Evolutionary conservation across 306 rosid genomes (phyloP).

Genomic region (Quercus alba): DNA sequence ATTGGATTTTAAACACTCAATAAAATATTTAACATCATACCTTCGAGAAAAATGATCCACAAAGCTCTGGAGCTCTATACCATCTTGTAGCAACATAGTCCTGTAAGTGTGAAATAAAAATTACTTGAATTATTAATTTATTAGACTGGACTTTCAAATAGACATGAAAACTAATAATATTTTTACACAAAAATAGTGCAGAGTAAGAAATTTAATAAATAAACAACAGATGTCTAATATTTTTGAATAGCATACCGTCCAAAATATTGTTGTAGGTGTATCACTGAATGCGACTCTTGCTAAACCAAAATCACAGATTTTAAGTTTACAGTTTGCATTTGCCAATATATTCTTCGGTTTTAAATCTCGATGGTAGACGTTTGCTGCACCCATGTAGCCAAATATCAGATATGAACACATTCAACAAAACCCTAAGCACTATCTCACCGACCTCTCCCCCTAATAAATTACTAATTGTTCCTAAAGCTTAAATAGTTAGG

Average conservation of each 20-base stretch:
- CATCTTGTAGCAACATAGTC: constrained; percentile 99
- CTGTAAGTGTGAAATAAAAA: constrained; percentile 34
- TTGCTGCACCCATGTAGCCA: constrained; percentile 57
- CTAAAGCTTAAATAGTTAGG: too few species aligned
- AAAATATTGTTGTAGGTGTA: constrained; percentile 83
- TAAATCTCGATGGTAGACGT: constrained; percentile 93
- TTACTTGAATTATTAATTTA: not conserved
- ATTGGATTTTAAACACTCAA: not conserved
- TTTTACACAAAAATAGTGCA: constrained; percentile 1
- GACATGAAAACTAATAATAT: not conserved
- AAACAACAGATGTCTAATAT: not conserved
- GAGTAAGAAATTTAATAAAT: constrained; percentile 4
- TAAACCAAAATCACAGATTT: constrained; percentile 94
- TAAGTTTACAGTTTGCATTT: constrained; percentile 94
- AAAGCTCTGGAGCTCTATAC: constrained; percentile 98
- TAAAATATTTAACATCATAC: constrained; percentile 38
- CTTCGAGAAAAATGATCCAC: constrained; percentile 97
- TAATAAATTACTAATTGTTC: too few species aligned
- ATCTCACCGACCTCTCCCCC: too few species aligned
- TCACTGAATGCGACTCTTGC: constrained; percentile 93
- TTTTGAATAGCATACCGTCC: constrained; percentile 71
- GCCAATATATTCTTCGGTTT: constrained; percentile 97
- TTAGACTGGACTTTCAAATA: constrained; percentile 9
- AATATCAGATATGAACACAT: constrained; percentile 31
- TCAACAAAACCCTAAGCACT: not conserved